Evolutionary conservation across 129 eudicot genomes (phyloP), one percentile per base, ranked within the genome.

Genomic region (Flaveria ramosissima): DNA sequence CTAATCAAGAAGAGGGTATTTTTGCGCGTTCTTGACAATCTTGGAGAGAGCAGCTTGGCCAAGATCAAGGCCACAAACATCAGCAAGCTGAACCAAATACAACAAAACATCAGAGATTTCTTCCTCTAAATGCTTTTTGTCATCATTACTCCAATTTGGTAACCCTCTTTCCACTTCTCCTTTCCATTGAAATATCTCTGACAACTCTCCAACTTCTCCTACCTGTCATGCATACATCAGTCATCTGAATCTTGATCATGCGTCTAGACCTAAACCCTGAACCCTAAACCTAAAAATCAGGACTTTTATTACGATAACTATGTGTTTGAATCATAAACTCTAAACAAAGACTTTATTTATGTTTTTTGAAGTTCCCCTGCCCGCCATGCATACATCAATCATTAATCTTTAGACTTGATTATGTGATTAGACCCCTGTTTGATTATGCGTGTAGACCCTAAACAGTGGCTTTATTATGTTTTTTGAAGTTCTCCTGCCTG

Each of bases 31-130:
- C 75, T 91, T 91, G 61, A 88, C 70, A 26, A 88, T 91, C 78
- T 91, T 91, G 11, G 89, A 83, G 48, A 92, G 87, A 50, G 97
- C 97, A 62, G 97, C 97, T 76, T 89, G 85, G 75, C 95, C 97
- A 52, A 91, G 91, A 83, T 91, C 97, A 77, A 92, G 90, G 55
- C 92, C 92, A 83, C 96, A 92, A 78, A 85, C 97, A 89, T 89
- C 88, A 84, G 97, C 89, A 55, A 92, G 86, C 45, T 89, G 96
- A 65, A 89, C 78, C 51, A 92, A 45, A 77, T 89, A 92, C 62
- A 89, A 85, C 17, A 92, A 80, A 62, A 91, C 95, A 85, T 91
- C 92, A 2, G 97, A 89, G 7, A 91, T 71, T 82, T 91, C 95
- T 68, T 92, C 97, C 75, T 81, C 97, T 24, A 87, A 70, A 67